These are phyloP conservation scores for Cladosporium sp. DNA, from an alignment of 2,329 filamentous ascomycete genomes.

Conservation along the genomic window DNA sequence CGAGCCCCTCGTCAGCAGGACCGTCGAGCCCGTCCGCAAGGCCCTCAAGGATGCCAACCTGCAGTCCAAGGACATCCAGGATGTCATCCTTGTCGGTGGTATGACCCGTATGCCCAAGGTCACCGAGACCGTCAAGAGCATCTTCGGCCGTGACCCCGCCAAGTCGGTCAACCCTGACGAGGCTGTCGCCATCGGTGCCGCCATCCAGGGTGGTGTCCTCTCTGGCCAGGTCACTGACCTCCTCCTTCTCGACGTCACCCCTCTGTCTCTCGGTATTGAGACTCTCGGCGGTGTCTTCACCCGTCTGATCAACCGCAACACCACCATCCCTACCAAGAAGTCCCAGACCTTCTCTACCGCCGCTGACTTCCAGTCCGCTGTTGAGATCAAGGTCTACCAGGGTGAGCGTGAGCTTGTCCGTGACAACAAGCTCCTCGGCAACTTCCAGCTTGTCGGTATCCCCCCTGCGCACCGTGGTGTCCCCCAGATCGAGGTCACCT, in stretches of 20 bases:
- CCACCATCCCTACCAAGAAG: slow-evolving; percentile 99
- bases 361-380: slow-evolving; percentile 96
- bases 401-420: slow-evolving; percentile 98
- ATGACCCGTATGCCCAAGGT: slow-evolving; percentile 99
- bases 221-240: slow-evolving; percentile 96
- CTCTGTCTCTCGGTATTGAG: slow-evolving; percentile 96
- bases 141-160: slow-evolving; percentile 93
- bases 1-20: slow-evolving; percentile 80
- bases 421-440: slow-evolving; percentile 97
- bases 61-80: slow-evolving; percentile 89
- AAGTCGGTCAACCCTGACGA: slow-evolving; percentile 99
- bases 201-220: slow-evolving; percentile 94
- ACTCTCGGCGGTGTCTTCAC: slow-evolving; percentile 98
- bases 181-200: slow-evolving; percentile 95
- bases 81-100: slow-evolving; percentile 96
- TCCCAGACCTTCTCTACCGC: slow-evolving; percentile 97
- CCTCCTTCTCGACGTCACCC: slow-evolving; percentile 90
- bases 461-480: slow-evolving; percentile 94
- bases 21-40: slow-evolving; percentile 91
- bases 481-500: slow-evolving; percentile 95
- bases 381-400: slow-evolving; percentile 99
- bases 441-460: slow-evolving; percentile 99
- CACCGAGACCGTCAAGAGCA: slow-evolving; percentile 88
- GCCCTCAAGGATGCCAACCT: slow-evolving; percentile 93
- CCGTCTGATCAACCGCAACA: slow-evolving; percentile 97